These are phyloP conservation scores for Shiraia bambusicola DNA, from an alignment of 2,329 filamentous ascomycete genomes.

Conservation along the genomic window DNA sequence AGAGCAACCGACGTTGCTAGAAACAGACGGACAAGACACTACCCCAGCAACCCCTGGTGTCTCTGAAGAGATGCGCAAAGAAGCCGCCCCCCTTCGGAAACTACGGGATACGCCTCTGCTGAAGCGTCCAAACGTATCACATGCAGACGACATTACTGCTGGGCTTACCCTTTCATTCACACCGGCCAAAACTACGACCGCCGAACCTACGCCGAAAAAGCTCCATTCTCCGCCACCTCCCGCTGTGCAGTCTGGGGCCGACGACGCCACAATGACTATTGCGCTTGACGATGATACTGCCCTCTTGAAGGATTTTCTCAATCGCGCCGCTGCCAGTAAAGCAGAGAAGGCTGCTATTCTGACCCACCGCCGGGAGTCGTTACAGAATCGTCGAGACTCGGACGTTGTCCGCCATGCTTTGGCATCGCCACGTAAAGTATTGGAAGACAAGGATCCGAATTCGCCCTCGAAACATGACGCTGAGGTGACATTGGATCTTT, in stretches of 20 bases:
- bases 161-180: constrained; percentile 31
- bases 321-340: constrained; percentile 52
- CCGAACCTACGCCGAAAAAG: constrained; percentile 22
- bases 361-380: constrained; percentile 43
- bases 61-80: background rate
- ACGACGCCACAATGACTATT: constrained; percentile 36
- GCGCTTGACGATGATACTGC: constrained; percentile 52
- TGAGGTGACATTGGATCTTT: constrained; percentile 35
- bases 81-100: background rate
- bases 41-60: background rate
- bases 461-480: constrained; percentile 46
- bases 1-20: background rate
- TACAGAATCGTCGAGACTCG: constrained; percentile 51
- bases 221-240: constrained; percentile 35
- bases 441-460: constrained; percentile 52
- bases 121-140: background rate
- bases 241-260: constrained; percentile 20
- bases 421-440: constrained; percentile 47
- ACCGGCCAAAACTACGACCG: constrained; percentile 12
- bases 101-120: background rate
- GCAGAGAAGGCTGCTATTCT: constrained; percentile 39
- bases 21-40: background rate
- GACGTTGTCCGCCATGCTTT: constrained; percentile 50
- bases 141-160: constrained; percentile 29
- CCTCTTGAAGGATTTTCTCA: constrained; percentile 52